phyloP scores from a whole-genome alignment of 2,329 filamentous ascomycete genomes.

The Scedosporium aurantiacum region DNA sequence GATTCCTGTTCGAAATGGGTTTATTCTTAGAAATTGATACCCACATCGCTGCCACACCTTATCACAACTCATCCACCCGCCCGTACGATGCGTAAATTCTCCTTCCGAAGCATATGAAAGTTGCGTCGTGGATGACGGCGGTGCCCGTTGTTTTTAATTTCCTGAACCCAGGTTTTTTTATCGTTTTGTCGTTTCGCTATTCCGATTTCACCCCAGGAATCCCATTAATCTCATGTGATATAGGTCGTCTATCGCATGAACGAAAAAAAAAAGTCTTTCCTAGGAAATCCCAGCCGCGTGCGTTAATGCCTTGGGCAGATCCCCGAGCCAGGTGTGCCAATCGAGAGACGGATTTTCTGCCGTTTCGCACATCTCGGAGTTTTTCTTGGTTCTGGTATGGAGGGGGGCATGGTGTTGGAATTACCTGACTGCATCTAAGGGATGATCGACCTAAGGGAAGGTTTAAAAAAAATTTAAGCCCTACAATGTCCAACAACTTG shows the following conservation, averaged over 20 bases:
- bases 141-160: constrained; percentile 4
- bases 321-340: background rate
- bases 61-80: background rate
- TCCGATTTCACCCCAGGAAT: background rate
- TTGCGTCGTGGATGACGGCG: background rate
- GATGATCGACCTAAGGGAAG: background rate
- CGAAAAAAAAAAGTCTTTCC: background rate
- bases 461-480: background rate
- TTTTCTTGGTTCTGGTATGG: constrained; percentile 1
- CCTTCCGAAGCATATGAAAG: background rate
- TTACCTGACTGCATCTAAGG: background rate
- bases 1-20: background rate
- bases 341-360: constrained; percentile 2
- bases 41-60: background rate
- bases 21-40: constrained; percentile 5
- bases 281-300: background rate
- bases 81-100: background rate
- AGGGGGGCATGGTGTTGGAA: background rate
- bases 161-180: constrained; percentile 3
- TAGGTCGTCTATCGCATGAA: background rate
- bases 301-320: constrained; percentile 6
- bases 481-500: background rate
- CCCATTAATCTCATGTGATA: background rate
- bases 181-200: background rate
- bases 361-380: constrained; percentile 7